Base-by-base conservation (phyloP, 176 grass and related monocot genomes). In the Eragrostis curvula region DNA sequence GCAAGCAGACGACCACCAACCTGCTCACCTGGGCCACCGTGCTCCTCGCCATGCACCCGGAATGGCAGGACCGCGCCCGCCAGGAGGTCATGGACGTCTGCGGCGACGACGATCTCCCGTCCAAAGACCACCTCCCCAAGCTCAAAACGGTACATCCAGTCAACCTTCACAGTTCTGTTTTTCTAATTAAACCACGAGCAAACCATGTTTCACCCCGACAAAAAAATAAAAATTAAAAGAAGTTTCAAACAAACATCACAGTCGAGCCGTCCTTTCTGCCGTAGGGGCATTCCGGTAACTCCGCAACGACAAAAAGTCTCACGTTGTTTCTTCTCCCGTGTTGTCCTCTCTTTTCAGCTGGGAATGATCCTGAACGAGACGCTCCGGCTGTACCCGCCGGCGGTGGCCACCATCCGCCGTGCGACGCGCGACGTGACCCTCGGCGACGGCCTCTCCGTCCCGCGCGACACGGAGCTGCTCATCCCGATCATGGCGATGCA, bases 1-100 rank as follows among this genome's bases (percentile, higher is more conserved):
- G 95, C 45, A 98, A 98, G 90, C 92, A 97, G 87, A 97, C 94
- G 1, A 94, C 94, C 48, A 90, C 94, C 16, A 94, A 97, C 83
- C 77, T 97, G 11, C 85, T 97, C 7, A 90, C 90, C 73, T 97
- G 94, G 94, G 70, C 80, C 67, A 94, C 89, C 44, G 92, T 97
- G 77, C 92, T 97, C 3, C 94, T 97, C 14, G 94, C 94, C 68
- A 97, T 97, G 94, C 94, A 97, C 79, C 89, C 89, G 7, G 90
- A 97, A 1, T 97, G 92, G 94, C 94, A 97, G 87, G 85, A 85
- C 12, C 89, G 83, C 28, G 92, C 89, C 2, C 89, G 94, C 21
- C 49, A 12, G 23, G 94, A 97, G 77, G 89, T 97, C 83, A 43
- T 92, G 67, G 46, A 55, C 61, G 92, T 97, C 45, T 97, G 94